These are phyloP conservation scores for Naganishia antarctica DNA, from an alignment of 768 basidiomycete genomes.

Conservation along the genomic window DNA sequence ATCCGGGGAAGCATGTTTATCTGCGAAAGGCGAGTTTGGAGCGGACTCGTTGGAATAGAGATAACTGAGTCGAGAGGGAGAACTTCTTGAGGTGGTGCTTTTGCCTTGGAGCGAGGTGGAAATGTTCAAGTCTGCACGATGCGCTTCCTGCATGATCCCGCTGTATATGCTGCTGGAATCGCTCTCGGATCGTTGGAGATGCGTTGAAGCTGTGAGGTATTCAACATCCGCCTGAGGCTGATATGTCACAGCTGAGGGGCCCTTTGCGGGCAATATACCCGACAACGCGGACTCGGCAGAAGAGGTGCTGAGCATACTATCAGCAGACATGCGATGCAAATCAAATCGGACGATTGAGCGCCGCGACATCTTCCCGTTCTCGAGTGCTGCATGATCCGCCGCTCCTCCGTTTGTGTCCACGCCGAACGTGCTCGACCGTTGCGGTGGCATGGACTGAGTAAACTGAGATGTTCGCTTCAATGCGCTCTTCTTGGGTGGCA, in stretches of 20 bases:
- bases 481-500: conserved; percentile 18
- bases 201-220: too few species aligned
- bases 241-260: background rate
- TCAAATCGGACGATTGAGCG: conserved; percentile 14
- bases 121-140: background rate
- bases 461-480: conserved; percentile 2
- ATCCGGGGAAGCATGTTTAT: background rate
- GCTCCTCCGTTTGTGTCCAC: background rate
- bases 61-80: conserved; percentile 9
- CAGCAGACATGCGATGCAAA: conserved; percentile 6
- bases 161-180: conserved; percentile 1
- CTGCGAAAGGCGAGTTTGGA: conserved; percentile 7
- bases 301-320: background rate
- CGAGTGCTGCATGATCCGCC: background rate
- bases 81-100: background rate
- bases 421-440: background rate
- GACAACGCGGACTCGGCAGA: conserved; percentile 2
- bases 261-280: conserved; percentile 4
- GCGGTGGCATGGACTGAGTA: background rate
- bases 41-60: background rate
- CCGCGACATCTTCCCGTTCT: background rate
- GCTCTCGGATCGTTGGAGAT: too few species aligned
- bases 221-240: background rate
- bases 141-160: background rate
- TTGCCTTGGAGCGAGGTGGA: too few species aligned